These are phyloP conservation scores for Colletotrichum caudatum DNA, from an alignment of 2,329 filamentous ascomycete genomes.

Conservation along the genomic window DNA sequence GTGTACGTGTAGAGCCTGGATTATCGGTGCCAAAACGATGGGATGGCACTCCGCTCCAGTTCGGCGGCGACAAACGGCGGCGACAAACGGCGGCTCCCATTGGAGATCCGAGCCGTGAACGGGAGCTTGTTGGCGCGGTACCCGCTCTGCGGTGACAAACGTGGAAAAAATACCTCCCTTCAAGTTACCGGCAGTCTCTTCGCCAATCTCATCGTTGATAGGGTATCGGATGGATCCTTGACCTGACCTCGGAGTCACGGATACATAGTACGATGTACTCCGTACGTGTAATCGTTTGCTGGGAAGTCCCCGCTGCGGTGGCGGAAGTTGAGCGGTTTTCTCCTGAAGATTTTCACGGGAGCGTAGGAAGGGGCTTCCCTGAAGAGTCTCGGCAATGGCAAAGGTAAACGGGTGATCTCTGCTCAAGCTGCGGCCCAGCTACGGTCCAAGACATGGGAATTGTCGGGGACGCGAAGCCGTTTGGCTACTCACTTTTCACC, in stretches of 20 bases:
- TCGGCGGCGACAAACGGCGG: constrained; percentile 15
- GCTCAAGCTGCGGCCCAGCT: background rate
- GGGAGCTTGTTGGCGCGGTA: constrained; percentile 28
- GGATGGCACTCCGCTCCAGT: constrained; percentile 29
- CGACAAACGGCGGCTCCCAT: constrained; percentile 20
- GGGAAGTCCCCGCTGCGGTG: constrained; percentile 24
- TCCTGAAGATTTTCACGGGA: constrained; percentile 31
- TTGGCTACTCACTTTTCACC: constrained; percentile 35
- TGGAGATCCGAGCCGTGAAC: constrained; percentile 14
- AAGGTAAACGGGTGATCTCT: constrained; percentile 12
- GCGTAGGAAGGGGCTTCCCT: constrained; percentile 17
- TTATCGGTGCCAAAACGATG: constrained; percentile 16
- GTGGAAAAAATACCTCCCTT: constrained; percentile 1
- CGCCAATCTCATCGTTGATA: constrained; percentile 23
- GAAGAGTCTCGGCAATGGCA: constrained; percentile 24
- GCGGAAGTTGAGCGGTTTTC: constrained; percentile 32
- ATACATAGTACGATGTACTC: background rate
- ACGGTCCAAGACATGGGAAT: background rate
- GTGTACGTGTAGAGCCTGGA: constrained; percentile 11
- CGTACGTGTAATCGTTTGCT: constrained; percentile 8
- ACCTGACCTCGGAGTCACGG: constrained; percentile 1
- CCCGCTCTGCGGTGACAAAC: constrained; percentile 24
- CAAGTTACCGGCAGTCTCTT: constrained; percentile 28
- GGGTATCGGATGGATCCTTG: constrained; percentile 16
- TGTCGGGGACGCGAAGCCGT: constrained; percentile 1